phyloP scores from a whole-genome alignment of 176 grass and related monocot species.

The Cenchrus fungigraminus region DNA sequence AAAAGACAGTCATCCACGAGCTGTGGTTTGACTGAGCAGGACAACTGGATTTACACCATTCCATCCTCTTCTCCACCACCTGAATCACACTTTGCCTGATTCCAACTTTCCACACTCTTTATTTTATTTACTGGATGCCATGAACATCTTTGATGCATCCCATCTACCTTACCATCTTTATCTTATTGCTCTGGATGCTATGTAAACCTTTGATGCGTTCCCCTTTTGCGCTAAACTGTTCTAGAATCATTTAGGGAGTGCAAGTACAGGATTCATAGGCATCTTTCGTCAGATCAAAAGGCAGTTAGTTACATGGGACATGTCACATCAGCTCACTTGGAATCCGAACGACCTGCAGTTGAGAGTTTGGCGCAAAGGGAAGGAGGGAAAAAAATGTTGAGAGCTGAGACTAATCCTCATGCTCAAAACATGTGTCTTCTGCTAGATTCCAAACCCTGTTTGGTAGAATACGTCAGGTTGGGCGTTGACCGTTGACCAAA shows the following conservation, averaged over 20 bases:
- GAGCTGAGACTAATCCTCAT: background rate
- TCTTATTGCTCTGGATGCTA: background rate
- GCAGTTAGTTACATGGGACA: background rate
- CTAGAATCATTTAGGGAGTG: background rate
- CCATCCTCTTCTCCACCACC: background rate
- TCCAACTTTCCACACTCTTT: background rate
- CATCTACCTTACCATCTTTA: background rate
- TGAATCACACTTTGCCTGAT: background rate
- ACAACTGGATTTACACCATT: background rate
- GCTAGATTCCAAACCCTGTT: constrained; percentile 11
- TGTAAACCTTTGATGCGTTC: background rate
- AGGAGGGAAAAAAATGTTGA: too few relatives aligned
- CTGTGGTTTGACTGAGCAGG: constrained; percentile 24
- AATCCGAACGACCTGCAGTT: background rate
- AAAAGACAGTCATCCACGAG: constrained; percentile 9
- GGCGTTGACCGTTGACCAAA: background rate
- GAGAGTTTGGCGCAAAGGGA: background rate
- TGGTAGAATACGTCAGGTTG: constrained; percentile 29
- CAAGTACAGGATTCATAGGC: background rate
- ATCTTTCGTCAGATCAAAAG: background rate
- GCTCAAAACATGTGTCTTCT: constrained; percentile 36
- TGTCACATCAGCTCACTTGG: background rate
- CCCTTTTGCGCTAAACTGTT: background rate
- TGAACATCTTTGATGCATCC: background rate
- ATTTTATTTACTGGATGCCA: background rate